These are phyloP conservation scores for Chiua virens DNA, from an alignment of 768 basidiomycete species.

Conservation along the genomic window DNA sequence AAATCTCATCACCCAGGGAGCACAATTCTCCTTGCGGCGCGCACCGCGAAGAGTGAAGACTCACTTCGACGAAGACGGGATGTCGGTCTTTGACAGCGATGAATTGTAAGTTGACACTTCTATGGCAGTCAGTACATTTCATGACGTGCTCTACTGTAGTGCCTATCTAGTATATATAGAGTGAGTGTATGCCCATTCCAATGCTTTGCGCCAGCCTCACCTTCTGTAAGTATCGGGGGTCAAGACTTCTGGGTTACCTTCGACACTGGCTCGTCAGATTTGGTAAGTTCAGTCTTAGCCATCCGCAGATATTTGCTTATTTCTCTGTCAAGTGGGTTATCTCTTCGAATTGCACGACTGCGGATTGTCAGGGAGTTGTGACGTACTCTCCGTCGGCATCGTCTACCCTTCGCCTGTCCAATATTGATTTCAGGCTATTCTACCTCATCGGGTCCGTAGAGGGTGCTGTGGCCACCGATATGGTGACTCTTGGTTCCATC, in stretches of 20 bases:
- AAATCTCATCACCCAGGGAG: constrained; percentile 21
- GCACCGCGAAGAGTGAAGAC: constrained; percentile 16
- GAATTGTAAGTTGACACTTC: constrained; percentile 31
- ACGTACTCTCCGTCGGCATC: constrained; percentile 39
- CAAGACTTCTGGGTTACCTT: constrained; percentile 46
- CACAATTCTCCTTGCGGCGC: constrained; percentile 23
- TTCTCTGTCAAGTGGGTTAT: constrained; percentile 47
- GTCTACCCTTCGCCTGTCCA: constrained; percentile 31
- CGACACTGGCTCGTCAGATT: constrained; percentile 60
- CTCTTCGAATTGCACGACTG: constrained; percentile 42
- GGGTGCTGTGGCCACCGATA: constrained; percentile 53
- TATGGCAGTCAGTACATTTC: neutral
- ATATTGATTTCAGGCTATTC: constrained; percentile 40
- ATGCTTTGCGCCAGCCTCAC: constrained; percentile 1
- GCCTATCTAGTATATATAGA: constrained; percentile 41
- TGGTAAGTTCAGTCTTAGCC: constrained; percentile 34
- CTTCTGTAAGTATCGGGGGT: constrained; percentile 37
- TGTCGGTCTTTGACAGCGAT: constrained; percentile 30
- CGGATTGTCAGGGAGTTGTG: constrained; percentile 46
- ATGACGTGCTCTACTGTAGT: constrained; percentile 19
- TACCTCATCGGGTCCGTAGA: constrained; percentile 56
- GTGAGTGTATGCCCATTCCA: constrained; percentile 22
- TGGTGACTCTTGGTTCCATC: constrained; percentile 44
- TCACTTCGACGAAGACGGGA: constrained; percentile 18
- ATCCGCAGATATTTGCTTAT: constrained; percentile 1